These are phyloP conservation scores for Oryza nivara DNA, from an alignment of 176 grass and related monocot genomes.

Conservation along the genomic window DNA sequence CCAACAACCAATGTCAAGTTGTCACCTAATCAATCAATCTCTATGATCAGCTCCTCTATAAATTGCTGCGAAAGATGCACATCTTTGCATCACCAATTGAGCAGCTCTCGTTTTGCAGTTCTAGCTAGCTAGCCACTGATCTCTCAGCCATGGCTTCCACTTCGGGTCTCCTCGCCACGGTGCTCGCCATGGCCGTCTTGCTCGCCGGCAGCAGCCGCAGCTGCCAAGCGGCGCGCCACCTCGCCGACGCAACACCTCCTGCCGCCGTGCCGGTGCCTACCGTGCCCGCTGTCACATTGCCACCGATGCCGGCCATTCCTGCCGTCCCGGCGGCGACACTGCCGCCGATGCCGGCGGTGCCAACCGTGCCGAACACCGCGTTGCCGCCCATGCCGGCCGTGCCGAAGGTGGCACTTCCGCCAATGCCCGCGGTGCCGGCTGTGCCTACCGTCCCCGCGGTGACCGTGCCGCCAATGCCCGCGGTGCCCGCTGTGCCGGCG, in stretches of 20 bases:
- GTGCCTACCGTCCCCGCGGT: too few relatives aligned
- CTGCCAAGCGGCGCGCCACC: constrained; percentile 15
- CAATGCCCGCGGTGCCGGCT: not conserved
- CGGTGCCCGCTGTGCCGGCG: not conserved
- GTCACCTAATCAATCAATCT: not conserved
- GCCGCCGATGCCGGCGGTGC: constrained; percentile 9
- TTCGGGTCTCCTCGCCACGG: not conserved
- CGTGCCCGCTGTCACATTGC: constrained; percentile 18
- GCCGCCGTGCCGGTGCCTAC: not conserved
- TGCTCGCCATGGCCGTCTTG: constrained; percentile 21
- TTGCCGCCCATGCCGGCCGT: constrained; percentile 26
- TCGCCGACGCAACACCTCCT: constrained; percentile 21
- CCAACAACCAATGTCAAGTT: constrained; percentile 13
- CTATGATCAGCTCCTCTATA: constrained; percentile 7
- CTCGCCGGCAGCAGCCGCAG: not conserved
- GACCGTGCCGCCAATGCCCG: not conserved
- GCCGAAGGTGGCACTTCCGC: not conserved
- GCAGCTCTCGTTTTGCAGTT: not conserved
- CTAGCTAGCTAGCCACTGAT: not conserved
- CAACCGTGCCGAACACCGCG: not conserved
- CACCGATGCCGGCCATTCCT: constrained; percentile 25
- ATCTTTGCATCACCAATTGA: not conserved
- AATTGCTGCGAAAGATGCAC: not conserved
- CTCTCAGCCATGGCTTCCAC: constrained; percentile 11
- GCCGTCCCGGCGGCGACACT: not conserved